These are phyloP conservation scores for Beauveria medogensis DNA, from an alignment of 2,329 filamentous ascomycete genomes.

Conservation along the genomic window DNA sequence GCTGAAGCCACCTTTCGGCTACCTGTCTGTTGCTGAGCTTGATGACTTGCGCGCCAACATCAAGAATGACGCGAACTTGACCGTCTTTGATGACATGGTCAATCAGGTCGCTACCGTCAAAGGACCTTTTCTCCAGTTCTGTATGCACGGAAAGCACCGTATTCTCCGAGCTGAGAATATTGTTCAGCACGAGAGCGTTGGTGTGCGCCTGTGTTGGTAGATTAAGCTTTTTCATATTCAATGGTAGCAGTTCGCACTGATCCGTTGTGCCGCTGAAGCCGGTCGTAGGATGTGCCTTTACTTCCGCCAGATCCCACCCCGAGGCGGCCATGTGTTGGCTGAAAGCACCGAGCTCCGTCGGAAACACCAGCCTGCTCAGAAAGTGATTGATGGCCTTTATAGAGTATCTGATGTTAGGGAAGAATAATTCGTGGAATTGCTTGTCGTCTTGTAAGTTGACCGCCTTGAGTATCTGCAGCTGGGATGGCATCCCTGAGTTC, in stretches of 20 bases:
- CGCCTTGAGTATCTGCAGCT: conserved; percentile 24
- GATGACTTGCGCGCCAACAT: conserved; percentile 63
- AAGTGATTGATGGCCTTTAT: conserved; percentile 57
- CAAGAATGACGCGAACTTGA: conserved; percentile 51
- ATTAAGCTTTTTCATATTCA: conserved; percentile 48
- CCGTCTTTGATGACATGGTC: neutral
- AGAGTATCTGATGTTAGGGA: conserved; percentile 41
- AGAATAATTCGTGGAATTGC: conserved; percentile 41
- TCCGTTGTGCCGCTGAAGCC: conserved; percentile 69
- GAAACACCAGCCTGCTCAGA: conserved; percentile 49
- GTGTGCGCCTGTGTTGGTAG: conserved; percentile 50
- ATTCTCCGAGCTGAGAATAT: conserved; percentile 49
- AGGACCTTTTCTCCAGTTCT: conserved; percentile 20
- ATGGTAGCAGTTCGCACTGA: conserved; percentile 47
- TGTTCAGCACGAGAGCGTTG: conserved; percentile 56
- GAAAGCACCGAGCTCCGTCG: conserved; percentile 55
- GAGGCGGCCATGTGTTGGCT: conserved; percentile 54
- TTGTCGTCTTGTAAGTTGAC: conserved; percentile 51
- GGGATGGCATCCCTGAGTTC: conserved; percentile 27
- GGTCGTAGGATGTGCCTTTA: conserved; percentile 41
- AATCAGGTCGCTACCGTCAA: conserved; percentile 30
- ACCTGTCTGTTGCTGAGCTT: conserved; percentile 52
- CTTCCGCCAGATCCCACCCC: conserved; percentile 55
- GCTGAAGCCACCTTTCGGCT: conserved; percentile 22
- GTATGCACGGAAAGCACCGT: conserved; percentile 18